Evolutionary conservation across 768 basidiomycete species (phyloP), one percentile per base, ranked within the genome.

Genomic region (Boletellus ananas): DNA sequence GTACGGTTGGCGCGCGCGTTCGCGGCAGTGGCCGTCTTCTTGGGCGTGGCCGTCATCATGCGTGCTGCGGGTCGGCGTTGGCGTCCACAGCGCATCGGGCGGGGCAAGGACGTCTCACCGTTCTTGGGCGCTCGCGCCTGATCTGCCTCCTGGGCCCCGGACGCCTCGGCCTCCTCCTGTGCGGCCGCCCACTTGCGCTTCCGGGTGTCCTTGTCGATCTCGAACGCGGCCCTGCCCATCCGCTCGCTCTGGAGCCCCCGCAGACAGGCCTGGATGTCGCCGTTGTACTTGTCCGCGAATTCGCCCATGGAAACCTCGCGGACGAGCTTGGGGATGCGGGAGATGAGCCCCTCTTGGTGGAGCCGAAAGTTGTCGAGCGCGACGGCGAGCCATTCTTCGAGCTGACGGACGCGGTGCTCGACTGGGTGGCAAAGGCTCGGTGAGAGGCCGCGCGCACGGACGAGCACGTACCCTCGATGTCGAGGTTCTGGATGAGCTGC

Each of bases 151-250:
- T 47, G 58, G 0, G 72, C 66, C 31, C 70, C 70, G 42, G 73
- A 74, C 27, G 66, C 65, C 23, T 76, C 77, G 10, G 67, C 72
- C 42, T 82, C 79, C 59, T 85, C 83, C 57, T 72, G 69, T 44
- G 79, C 77, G 16, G 79, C 84, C 4, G 82, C 78, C 85, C 85
- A 87, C 65, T 90, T 90, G 56, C 89, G 72, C 65, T 90, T 91
- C 52, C 84, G 75, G 49, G 83, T 81, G 47, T 74, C 80, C 56
- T 79, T 76, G 55, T 88, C 84, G 45, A 87, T 81, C 52, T 81
- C 82, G 3, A 76, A 74, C 14, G 69, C 70, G n/a, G 70, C 69
- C 36, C 83, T 68, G 11, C 72, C 72, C 49, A 88, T 70, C 49
- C 75, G 74, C 52, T 86, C 85, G 60, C 76, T 81, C 68, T 86